Base-by-base conservation (phyloP, 1,139 yeast genomes). In the Scheffersomyces stambukii region DNA sequence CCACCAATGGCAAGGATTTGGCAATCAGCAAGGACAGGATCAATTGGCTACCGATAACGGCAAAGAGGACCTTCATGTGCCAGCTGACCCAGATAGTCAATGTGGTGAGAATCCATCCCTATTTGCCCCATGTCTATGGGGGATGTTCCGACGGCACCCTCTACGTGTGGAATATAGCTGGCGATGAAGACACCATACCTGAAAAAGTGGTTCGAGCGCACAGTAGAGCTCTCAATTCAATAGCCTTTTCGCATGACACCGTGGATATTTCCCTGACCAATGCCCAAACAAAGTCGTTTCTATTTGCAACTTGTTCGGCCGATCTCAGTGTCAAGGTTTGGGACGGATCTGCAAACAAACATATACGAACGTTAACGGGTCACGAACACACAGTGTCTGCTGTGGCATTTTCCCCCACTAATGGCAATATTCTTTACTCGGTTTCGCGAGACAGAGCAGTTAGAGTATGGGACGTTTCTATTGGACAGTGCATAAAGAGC, bases 361-460 rank as follows among this genome's bases (percentile, higher is more conserved):
- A 81, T 28, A 53, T 77, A 3, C 66, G 86, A 26, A 78, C 88
- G 0, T 58, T 89, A 13, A 60, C 78, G 1, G 96, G 96, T n/a
- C 97, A 89, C 54, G 95, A 88, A 38, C 96, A 88, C 52, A 78
- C 93, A 2, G 77, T 89, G 0, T 82, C 95, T 0, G 64, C 77
- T 2, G 60, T 85, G 8, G 60, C 64, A 15, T 81, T 83, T 50
- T 60, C 69, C 2, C 45, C 37, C 4, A 30, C 45, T 5, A 61
- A 70, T 18, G 67, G 72, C 2, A 46, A 52, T 16, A 41, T 55
- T 1, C 52, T 86, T 14, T 75, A 82, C 28, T 77, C 89, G 3
- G 85, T 80, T 12, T 84, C 95, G 3, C 65, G 96, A 37, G 97
- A 89, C 52, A 68, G 67, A 13, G 62, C 85, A 0, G 70, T 85